These are phyloP conservation scores for Thermochaetoides thermophila DNA, from an alignment of 495 filamentous ascomycete genomes.

Conservation along the genomic window DNA sequence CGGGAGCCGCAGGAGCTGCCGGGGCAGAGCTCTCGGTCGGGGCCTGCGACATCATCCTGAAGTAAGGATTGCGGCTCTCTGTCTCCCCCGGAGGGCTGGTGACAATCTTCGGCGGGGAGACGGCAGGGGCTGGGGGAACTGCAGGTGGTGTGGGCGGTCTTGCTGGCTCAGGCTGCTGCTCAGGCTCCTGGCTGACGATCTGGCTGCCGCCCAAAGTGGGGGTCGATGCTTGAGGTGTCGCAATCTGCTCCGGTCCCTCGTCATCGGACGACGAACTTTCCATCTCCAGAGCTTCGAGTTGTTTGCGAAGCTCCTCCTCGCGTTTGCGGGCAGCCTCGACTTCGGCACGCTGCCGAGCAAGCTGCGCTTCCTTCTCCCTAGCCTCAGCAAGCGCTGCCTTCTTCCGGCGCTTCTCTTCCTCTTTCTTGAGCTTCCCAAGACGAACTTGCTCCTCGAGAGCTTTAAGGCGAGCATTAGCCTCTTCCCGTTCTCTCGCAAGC, in stretches of 20 bases:
- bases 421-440: constrained; percentile 90
- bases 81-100: constrained; percentile 33
- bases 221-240: constrained; percentile 70
- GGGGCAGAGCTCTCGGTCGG: no score
- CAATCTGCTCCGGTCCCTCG: constrained; percentile 69
- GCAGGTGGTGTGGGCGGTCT: constrained; percentile 23
- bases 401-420: constrained; percentile 83
- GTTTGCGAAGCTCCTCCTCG: constrained; percentile 72
- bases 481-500: constrained; percentile 62
- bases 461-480: constrained; percentile 64
- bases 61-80: constrained; percentile 38
- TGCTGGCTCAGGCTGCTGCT: constrained; percentile 19
- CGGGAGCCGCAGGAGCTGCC: constrained; percentile 23
- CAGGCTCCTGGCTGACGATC: constrained; percentile 36
- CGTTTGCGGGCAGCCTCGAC: constrained; percentile 80
- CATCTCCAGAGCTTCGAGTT: constrained; percentile 70
- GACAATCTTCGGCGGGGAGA: constrained; percentile 28
- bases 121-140: constrained; percentile 20
- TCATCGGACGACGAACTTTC: constrained; percentile 66
- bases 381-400: constrained; percentile 76
- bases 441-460: constrained; percentile 88
- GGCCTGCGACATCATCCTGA: constrained; percentile 36
- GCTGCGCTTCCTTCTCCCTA: constrained; percentile 73
- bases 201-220: constrained; percentile 47
- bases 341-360: constrained; percentile 79